phyloP scores from a whole-genome alignment of 1,139 yeast genomes.

The Taphrina wiesneri region DNA sequence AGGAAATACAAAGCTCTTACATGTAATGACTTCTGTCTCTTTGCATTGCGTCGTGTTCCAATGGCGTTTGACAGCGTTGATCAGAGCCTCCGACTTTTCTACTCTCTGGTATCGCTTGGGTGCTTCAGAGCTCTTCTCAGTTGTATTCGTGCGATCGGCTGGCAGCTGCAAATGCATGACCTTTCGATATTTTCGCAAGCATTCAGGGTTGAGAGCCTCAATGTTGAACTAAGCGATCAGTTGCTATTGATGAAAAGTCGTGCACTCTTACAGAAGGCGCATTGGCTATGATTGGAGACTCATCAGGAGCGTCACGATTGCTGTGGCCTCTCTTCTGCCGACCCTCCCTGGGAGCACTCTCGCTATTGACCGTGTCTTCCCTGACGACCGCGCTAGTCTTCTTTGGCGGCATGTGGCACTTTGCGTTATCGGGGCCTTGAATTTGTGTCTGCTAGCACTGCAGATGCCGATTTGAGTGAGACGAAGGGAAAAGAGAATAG shows the following conservation, averaged over 20 bases:
- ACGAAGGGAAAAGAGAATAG: no score
- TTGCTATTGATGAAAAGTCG: background rate
- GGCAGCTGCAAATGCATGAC: slow-evolving; percentile 17
- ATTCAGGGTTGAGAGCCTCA: slow-evolving; percentile 5
- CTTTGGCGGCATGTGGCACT: slow-evolving; percentile 21
- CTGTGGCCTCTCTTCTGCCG: slow-evolving; percentile 19
- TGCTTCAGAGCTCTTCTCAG: background rate
- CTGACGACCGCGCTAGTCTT: slow-evolving; percentile 6
- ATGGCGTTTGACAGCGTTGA: slow-evolving; percentile 21
- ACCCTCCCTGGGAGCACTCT: background rate
- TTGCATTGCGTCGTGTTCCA: slow-evolving; percentile 22
- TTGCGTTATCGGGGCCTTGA: no score
- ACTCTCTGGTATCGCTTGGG: slow-evolving; percentile 26
- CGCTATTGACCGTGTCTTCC: slow-evolving; percentile 17
- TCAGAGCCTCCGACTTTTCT: slow-evolving; percentile 22
- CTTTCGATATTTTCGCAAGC: slow-evolving; percentile 24
- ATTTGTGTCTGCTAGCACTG: no score
- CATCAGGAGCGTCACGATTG: slow-evolving; percentile 14
- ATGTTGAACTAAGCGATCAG: slow-evolving; percentile 19
- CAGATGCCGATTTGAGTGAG: no score
- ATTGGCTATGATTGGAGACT: background rate
- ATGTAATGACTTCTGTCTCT: slow-evolving; percentile 26
- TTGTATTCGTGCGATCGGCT: background rate
- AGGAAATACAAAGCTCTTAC: background rate
- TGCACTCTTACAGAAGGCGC: background rate